Evolutionary conservation across 352 stramenopile species (phyloP), one percentile per base, ranked within the genome.

Genomic region (Phytophthora quininea): DNA sequence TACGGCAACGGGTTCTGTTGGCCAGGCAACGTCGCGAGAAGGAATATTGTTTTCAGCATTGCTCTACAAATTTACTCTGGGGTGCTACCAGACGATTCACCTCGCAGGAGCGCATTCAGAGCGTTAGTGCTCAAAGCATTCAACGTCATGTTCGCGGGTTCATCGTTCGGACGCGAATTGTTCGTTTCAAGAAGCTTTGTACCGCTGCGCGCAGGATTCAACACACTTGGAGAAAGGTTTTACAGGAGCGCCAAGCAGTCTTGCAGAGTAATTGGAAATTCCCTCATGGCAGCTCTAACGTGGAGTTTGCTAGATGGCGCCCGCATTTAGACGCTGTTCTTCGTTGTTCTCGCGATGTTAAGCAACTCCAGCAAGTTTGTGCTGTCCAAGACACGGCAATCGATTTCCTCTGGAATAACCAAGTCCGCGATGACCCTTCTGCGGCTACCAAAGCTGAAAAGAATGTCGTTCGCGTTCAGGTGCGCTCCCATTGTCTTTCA

Each of bases 361-460:
- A 66, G 11, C 62, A 84, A 31, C 66, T 88, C 6, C 81, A 88
- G 43, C 79, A 75, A 3, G 70, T 84, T 30, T 80, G 74, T 33
- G 75, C 81, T 0, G 71, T 84, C 0, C 79, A 90, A 54, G 75
- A 84, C 14, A 58, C 76, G n/a, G 70, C 67, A 19, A 77, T 74
- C 46, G 49, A 49, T 3, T 50, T 33, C 35, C 56, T 74, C 2
- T 74, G 67, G 67, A 37, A 38, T n/a, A 58, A 61, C 15, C 59
- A 54, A 56, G 46, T 27, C 1, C 8, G 40, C 27, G 47, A n/a
- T 11, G 19, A 60, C 11, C 7, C 31, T 19, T 19, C 31, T 10
- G 37, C 50, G 12, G 51, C 53, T 37, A 15, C 33, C 15, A 64
- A 58, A 11, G 0, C 37, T 0, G 52, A 60, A 14, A 58, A 59